Conservation (phyloP, 225 moss, liverwort and hornwort genomes). For the Pleurozium schreberi region DNA sequence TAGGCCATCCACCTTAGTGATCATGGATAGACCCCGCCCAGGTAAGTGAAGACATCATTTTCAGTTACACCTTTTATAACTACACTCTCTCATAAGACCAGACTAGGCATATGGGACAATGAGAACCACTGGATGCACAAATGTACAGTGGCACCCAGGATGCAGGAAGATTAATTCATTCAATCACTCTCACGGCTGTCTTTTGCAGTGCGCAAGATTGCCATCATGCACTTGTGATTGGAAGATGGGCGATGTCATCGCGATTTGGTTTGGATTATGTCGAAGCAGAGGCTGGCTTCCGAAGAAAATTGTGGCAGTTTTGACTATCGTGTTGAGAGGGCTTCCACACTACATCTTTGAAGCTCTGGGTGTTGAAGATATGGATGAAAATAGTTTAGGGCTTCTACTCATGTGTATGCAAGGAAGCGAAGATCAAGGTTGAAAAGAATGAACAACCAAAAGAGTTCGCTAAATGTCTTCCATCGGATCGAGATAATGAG, state of each 20-base stretch:
- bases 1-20: conserved; percentile 9
- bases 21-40: conserved; percentile 27
- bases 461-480: neutral
- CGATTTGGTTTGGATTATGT: too few species aligned
- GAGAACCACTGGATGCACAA: neutral
- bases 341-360: neutral
- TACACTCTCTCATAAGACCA: neutral
- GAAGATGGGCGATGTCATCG: neutral
- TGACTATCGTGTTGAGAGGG: neutral
- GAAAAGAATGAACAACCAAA: neutral
- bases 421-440: neutral
- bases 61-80: neutral
- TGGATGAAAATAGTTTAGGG: neutral
- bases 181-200: neutral
- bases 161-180: neutral
- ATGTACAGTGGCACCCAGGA: neutral
- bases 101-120: neutral
- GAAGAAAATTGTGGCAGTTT: neutral
- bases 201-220: neutral
- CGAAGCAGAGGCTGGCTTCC: neutral
- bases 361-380: neutral
- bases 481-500: neutral
- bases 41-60: fast-evolving
- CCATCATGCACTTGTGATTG: neutral
- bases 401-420: neutral